Conservation (phyloP, 331 rosid genomes). For the Quercus phellos region DNA sequence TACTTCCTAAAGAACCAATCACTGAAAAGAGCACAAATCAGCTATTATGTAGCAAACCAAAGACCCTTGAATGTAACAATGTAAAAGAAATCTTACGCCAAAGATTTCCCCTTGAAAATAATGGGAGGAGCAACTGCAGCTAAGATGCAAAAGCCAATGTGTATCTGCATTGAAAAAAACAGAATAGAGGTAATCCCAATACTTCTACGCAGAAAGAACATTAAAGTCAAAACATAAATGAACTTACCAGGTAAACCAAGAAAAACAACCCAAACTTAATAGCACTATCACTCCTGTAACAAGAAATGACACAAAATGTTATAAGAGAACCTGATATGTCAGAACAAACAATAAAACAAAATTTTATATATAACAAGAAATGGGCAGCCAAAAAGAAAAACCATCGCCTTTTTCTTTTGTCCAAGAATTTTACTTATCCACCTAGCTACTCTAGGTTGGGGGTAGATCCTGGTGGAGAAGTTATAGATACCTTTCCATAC, state of each 20-base stretch:
- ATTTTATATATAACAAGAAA: not conserved
- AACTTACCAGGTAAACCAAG: slow-evolving; percentile 56
- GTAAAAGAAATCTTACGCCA: slow-evolving; percentile 60
- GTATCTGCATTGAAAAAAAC: slow-evolving; percentile 52
- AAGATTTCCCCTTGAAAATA: slow-evolving; percentile 65
- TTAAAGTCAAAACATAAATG: not conserved
- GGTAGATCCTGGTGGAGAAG: not conserved
- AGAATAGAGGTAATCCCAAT: slow-evolving; percentile 12
- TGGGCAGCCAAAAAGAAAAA: not conserved
- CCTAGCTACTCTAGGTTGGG: not conserved
- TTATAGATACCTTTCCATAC: not conserved
- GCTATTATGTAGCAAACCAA: not conserved
- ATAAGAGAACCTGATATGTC: not conserved
- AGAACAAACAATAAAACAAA: not conserved
- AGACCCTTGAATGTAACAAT: slow-evolving; percentile 4
- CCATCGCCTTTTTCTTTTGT: not conserved
- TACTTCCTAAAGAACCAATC: slow-evolving; percentile 12
- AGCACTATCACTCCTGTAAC: slow-evolving; percentile 87
- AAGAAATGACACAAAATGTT: slow-evolving; percentile 9
- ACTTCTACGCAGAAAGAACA: slow-evolving; percentile 12
- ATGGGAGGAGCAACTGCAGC: slow-evolving; percentile 88
- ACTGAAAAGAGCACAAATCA: slow-evolving; percentile 1
- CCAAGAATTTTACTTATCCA: not conserved
- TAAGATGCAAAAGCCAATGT: slow-evolving; percentile 62
- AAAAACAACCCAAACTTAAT: slow-evolving; percentile 84